Conservation (phyloP, 441 rosid species). For the Croton setiger region DNA sequence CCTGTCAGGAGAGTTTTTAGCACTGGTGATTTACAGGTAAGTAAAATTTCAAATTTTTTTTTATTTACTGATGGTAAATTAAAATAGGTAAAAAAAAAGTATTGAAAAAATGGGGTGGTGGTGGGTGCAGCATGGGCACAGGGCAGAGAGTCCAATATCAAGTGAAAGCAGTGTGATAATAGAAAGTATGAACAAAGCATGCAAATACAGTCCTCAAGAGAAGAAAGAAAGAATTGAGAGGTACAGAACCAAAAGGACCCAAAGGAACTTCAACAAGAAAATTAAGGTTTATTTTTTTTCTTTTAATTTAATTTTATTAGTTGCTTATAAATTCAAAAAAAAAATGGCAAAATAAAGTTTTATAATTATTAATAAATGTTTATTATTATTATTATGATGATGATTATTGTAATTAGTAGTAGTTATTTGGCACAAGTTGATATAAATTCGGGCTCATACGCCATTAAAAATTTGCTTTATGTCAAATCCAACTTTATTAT, state of each 20-base stretch:
- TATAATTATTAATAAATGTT: too few species aligned
- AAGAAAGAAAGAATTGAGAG: conserved; percentile 83
- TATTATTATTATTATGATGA: too few species aligned
- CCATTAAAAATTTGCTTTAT: conserved; percentile 1
- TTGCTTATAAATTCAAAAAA: too few species aligned
- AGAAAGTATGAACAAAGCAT: conserved; percentile 82
- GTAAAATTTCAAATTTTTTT: background rate
- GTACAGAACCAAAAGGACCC: conserved; percentile 75
- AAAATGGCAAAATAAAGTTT: too few species aligned
- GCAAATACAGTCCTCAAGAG: conserved; percentile 79
- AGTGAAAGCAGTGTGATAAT: conserved; percentile 83
- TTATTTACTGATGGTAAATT: background rate
- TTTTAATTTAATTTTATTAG: too few species aligned
- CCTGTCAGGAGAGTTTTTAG: conserved; percentile 70
- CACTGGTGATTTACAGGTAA: conserved; percentile 49
- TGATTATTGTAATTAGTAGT: too few species aligned
- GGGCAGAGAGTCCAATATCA: conserved; percentile 51
- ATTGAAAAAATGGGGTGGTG: background rate
- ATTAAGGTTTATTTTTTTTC: conserved; percentile 53
- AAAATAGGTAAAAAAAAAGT: background rate
- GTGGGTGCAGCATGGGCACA: conserved; percentile 32
- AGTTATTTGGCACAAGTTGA: background rate
- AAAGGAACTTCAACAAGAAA: conserved; percentile 91
- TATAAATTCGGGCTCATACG: background rate
- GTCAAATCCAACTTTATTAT: conserved; percentile 26